Percentiles rank a stretch among this genome's conserved stretches.
Evolutionary conservation across 169 alveolate species (phyloP).

Genomic region (Eimeria acervulina): DNA sequence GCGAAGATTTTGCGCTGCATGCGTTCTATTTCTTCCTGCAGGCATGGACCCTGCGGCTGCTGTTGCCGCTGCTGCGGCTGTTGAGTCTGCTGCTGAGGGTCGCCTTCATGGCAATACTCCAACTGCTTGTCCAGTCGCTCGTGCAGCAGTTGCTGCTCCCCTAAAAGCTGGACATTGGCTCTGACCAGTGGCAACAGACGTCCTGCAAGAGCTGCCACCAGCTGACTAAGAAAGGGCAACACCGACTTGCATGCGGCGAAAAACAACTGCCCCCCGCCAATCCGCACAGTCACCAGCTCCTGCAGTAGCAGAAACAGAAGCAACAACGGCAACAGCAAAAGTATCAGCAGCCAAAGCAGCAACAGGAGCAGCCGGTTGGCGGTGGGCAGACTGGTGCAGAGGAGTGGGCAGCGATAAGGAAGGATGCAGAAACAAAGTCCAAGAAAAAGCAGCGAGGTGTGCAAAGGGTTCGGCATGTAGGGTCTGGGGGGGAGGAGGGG

Average conservation of each 20-base stretch:
- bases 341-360: background rate
- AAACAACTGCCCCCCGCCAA: conserved; percentile 38
- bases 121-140: conserved; percentile 38
- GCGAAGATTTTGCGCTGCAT: conserved; percentile 37
- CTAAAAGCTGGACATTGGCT: conserved; percentile 7
- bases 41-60: conserved; percentile 38
- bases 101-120: background rate
- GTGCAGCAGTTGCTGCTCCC: conserved; percentile 60
- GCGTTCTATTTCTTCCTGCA: conserved; percentile 62
- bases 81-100: too few species aligned
- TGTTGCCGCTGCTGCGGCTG: conserved; percentile 5
- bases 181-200: conserved; percentile 52
- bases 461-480: too few species aligned
- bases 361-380: background rate
- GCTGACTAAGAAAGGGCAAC: conserved; percentile 39
- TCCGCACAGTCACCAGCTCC: conserved; percentile 59
- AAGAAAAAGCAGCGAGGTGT: background rate
- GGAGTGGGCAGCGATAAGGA: background rate
- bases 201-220: conserved; percentile 23
- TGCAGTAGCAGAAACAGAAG: background rate
- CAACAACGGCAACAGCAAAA: background rate
- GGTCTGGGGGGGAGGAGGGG: too few species aligned
- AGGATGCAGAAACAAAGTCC: background rate
- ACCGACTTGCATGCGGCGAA: conserved; percentile 40
- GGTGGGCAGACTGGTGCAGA: background rate